These are phyloP conservation scores for Chlamydomonas sphaeroides DNA, from an alignment of 139 green algal species.

Conservation along the genomic window DNA sequence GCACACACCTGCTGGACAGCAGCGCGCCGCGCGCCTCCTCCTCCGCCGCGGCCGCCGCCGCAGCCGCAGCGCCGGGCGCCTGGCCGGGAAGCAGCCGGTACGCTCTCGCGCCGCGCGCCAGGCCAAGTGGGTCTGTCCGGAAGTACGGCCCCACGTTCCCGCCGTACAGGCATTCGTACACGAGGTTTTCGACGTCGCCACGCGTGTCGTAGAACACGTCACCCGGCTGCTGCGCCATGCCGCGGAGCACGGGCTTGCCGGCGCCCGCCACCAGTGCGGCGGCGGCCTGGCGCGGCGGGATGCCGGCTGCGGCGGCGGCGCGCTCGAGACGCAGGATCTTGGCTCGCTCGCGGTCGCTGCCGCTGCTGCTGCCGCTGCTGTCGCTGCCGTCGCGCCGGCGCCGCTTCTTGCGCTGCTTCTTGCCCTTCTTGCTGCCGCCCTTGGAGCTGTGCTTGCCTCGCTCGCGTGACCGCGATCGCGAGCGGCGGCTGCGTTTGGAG, in stretches of 20 bases:
- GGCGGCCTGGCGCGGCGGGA: neutral
- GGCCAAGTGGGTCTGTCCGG: slow-evolving; percentile 57
- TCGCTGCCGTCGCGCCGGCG: neutral
- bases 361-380: neutral
- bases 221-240: neutral
- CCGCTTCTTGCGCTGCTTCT: neutral
- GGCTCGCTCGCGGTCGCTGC: slow-evolving; percentile 10
- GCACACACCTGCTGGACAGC: too few relatives aligned
- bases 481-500: neutral
- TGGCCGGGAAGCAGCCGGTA: slow-evolving; percentile 1
- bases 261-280: neutral
- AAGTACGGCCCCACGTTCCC: slow-evolving; percentile 66
- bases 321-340: slow-evolving; percentile 45
- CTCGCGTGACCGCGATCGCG: neutral
- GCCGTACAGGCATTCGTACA: slow-evolving; percentile 72
- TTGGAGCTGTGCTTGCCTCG: neutral
- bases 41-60: neutral
- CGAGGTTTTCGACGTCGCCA: slow-evolving; percentile 73
- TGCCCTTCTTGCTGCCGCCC: neutral
- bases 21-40: neutral
- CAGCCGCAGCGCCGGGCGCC: neutral
- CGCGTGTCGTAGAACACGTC: slow-evolving; percentile 50
- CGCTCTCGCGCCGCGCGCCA: slow-evolving; percentile 40
- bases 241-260: neutral
- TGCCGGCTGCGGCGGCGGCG: slow-evolving; percentile 14